Percentiles rank a stretch among this genome's conserved stretches.
Conservation (phyloP, 805 yeast species). For the Candida nemodendra region DNA sequence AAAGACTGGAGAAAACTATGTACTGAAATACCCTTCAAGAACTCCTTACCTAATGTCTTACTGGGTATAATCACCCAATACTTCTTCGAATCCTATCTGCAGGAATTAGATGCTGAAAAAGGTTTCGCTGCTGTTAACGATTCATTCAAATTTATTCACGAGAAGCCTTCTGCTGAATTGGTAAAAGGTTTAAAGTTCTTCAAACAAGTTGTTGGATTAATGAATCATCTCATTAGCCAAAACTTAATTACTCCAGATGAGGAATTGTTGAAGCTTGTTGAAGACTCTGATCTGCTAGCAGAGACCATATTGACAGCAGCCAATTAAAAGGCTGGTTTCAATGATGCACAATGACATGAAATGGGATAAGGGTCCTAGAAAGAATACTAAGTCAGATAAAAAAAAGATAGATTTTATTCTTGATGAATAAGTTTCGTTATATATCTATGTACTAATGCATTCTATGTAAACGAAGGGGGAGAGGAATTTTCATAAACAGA, state of each 20-base stretch:
- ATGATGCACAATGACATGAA: too few relatives aligned
- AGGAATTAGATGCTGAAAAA: conserved; percentile 15
- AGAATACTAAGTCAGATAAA: too few relatives aligned
- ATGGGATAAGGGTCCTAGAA: too few relatives aligned
- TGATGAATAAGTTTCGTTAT: not conserved
- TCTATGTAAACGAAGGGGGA: too few relatives aligned
- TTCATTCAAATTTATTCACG: conserved; percentile 18
- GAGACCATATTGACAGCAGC: conserved; percentile 5
- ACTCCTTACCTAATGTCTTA: conserved; percentile 56
- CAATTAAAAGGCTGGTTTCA: too few relatives aligned
- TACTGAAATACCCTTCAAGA: conserved; percentile 58
- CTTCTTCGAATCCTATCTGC: conserved; percentile 40
- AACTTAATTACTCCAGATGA: conserved; percentile 16
- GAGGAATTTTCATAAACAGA: too few relatives aligned
- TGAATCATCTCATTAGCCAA: conserved; percentile 17
- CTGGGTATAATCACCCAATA: conserved; percentile 59
- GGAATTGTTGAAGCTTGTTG: conserved; percentile 10
- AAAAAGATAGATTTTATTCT: too few relatives aligned
- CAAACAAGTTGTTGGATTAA: conserved; percentile 24
- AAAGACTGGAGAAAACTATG: conserved; percentile 60
- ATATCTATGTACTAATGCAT: too few relatives aligned
- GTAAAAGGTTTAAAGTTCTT: conserved; percentile 24
- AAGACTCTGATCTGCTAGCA: conserved; percentile 14
- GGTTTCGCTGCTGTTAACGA: conserved; percentile 16
- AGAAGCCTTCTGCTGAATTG: conserved; percentile 21